These are phyloP conservation scores for Anthracocystis panici-leucophaei DNA, from an alignment of 1,284 basidiomycete genomes.

Conservation along the genomic window DNA sequence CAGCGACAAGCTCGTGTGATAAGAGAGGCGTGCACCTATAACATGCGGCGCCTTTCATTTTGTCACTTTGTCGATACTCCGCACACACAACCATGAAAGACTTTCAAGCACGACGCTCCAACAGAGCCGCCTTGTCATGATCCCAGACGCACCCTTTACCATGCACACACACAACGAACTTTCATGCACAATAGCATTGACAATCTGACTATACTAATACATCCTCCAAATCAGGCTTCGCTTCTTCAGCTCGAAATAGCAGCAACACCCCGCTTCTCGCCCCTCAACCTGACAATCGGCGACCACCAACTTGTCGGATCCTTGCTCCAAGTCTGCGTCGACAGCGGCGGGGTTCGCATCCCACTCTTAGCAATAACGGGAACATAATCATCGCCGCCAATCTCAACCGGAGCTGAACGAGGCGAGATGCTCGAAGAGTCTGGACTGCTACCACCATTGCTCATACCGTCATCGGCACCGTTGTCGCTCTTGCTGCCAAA, in stretches of 20 bases:
- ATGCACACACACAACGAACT: no score
- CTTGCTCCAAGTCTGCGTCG: conserved; percentile 24
- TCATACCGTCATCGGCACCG: conserved; percentile 33
- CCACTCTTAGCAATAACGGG: conserved; percentile 26
- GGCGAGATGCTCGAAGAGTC: conserved; percentile 40
- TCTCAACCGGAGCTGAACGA: conserved; percentile 33
- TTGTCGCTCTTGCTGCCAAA: conserved; percentile 39
- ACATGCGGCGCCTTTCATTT: no score
- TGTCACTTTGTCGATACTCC: no score
- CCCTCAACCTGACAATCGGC: conserved; percentile 38
- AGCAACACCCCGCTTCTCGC: conserved; percentile 39
- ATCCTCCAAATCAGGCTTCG: no score
- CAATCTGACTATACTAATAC: conserved; percentile 2
- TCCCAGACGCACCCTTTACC: no score
- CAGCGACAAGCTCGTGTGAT: no score
- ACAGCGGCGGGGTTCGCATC: conserved; percentile 26
- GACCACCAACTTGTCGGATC: conserved; percentile 42
- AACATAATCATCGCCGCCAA: conserved; percentile 30
- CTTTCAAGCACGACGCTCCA: no score
- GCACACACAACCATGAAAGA: no score
- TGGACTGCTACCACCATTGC: conserved; percentile 41
- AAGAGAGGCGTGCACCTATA: no score
- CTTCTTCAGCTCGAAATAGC: conserved; percentile 30
- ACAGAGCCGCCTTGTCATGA: no score
- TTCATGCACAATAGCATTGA: no score